Evolutionary conservation across 2,329 filamentous ascomycete species (phyloP).

Genomic region (Ceratocystis diversiconidia): DNA sequence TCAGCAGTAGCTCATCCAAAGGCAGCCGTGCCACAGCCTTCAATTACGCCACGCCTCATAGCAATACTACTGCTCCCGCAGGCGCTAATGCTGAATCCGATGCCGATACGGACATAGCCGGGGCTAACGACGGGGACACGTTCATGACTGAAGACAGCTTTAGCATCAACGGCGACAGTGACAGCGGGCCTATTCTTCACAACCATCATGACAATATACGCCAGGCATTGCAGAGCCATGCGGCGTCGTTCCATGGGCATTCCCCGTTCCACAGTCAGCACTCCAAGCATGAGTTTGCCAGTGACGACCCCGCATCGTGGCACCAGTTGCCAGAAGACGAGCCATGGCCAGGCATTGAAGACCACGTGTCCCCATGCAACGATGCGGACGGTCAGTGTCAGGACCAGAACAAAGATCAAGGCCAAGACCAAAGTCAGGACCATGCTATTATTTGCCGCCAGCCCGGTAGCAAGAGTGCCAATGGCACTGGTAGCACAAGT

Average conservation of each 20-base stretch:
- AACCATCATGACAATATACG: conserved; percentile 18
- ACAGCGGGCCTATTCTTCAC: conserved; percentile 20
- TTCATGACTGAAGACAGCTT: conserved; percentile 27
- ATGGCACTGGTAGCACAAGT: conserved; percentile 21
- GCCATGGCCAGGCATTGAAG: conserved; percentile 43
- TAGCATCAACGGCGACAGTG: conserved; percentile 22
- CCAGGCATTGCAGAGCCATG: conserved; percentile 19
- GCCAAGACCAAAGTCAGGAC: too few relatives aligned
- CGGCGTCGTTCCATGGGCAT: conserved; percentile 19
- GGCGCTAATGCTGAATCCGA: conserved; percentile 21
- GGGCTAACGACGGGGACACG: conserved; percentile 22
- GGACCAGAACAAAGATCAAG: too few relatives aligned
- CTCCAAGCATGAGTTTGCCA: neutral
- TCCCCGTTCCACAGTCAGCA: neutral
- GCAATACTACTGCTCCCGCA: conserved; percentile 37
- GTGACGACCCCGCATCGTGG: conserved; percentile 3
- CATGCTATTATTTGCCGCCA: too few relatives aligned
- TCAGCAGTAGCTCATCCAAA: conserved; percentile 19
- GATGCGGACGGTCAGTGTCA: conserved; percentile 32
- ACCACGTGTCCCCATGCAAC: conserved; percentile 35
- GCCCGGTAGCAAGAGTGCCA: conserved; percentile 19
- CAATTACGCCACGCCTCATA: conserved; percentile 64
- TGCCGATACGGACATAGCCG: conserved; percentile 20
- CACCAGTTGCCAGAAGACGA: conserved; percentile 37
- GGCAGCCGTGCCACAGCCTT: conserved; percentile 35